These are phyloP conservation scores for Eucalyptus albens DNA, from an alignment of 345 rosid species.

Conservation along the genomic window DNA sequence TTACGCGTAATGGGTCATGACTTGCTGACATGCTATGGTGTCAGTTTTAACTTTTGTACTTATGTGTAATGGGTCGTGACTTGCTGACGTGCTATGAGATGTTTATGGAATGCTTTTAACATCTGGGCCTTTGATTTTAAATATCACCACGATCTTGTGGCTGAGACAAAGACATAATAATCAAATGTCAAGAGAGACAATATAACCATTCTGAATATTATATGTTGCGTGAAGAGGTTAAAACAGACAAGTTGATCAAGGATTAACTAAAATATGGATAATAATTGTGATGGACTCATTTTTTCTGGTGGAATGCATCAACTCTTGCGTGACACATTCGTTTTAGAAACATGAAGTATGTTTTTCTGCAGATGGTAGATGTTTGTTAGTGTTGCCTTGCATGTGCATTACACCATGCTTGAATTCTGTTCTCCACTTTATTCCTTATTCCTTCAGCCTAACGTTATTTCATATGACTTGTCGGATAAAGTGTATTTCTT, in stretches of 20 bases:
- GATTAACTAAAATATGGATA: not conserved
- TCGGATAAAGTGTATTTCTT: not conserved
- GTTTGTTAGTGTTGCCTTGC: not conserved
- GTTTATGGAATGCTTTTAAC: not conserved
- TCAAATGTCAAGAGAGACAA: not conserved
- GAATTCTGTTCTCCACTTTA: not conserved
- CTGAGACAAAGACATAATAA: not conserved
- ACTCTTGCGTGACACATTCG: not conserved
- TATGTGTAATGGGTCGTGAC: not conserved
- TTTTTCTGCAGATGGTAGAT: not conserved
- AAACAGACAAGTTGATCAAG: not conserved
- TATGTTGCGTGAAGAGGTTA: not conserved
- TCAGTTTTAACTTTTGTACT: not conserved
- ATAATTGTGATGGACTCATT: not conserved
- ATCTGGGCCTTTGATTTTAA: not conserved
- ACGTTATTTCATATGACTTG: not conserved
- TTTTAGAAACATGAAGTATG: not conserved
- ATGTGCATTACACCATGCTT: not conserved
- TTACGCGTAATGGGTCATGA: not conserved
- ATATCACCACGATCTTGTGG: not conserved
- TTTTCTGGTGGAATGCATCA: not conserved
- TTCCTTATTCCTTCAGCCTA: not conserved
- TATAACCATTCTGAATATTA: not conserved
- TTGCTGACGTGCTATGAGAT: not conserved
- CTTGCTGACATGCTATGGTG: not conserved